phyloP scores from a whole-genome alignment of 108 stramenopile genomes.

The Epipyxis sp. region DNA sequence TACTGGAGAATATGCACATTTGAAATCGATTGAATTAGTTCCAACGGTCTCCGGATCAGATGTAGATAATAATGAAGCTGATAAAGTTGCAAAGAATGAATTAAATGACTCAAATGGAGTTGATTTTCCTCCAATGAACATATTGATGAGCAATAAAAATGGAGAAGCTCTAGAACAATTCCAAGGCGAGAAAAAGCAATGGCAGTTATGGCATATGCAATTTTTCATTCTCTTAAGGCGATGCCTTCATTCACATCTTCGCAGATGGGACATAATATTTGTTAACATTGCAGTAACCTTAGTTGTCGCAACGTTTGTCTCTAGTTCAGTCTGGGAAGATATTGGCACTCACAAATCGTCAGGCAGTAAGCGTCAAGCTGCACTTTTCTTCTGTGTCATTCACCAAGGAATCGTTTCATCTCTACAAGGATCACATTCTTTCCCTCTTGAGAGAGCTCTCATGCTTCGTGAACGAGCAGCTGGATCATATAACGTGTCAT shows the following conservation, averaged over 20 bases:
- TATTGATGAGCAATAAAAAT: background rate
- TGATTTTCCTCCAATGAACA: background rate
- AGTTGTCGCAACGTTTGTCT: constrained; percentile 1
- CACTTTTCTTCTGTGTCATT: constrained; percentile 38
- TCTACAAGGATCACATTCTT: constrained; percentile 39
- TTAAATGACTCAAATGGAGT: background rate
- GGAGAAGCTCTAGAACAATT: background rate
- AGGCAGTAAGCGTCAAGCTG: background rate
- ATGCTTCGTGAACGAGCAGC: constrained; percentile 66
- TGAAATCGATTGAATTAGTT: background rate
- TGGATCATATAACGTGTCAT: constrained; percentile 63
- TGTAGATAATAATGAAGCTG: background rate
- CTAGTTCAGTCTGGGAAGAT: background rate
- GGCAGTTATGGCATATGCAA: background rate
- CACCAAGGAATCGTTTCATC: constrained; percentile 34
- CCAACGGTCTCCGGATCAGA: background rate
- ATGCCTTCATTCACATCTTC: background rate
- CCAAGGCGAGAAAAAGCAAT: background rate
- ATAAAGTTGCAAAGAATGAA: background rate
- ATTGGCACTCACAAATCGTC: constrained; percentile 5
- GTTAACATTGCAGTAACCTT: constrained; percentile 8
- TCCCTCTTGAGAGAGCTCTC: constrained; percentile 64
- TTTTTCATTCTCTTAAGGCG: background rate
- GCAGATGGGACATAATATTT: background rate
- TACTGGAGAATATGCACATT: background rate